These are phyloP conservation scores for Botrytis galanthina DNA, from an alignment of 2,329 filamentous ascomycete genomes.

Conservation along the genomic window DNA sequence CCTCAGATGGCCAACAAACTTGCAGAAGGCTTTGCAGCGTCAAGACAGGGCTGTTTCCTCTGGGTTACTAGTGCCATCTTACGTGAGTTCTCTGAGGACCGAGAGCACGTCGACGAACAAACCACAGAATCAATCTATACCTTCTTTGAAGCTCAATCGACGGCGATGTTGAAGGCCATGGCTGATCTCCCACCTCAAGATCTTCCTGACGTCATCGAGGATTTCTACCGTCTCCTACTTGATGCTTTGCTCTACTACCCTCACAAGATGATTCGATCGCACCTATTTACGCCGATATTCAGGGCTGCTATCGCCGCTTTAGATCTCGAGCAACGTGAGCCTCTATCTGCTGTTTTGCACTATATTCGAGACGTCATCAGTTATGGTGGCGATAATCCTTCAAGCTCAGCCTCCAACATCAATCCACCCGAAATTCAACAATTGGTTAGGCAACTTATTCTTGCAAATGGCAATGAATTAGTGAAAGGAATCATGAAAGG, in stretches of 20 bases:
- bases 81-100: slow-evolving; percentile 89
- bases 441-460: slow-evolving; percentile 70
- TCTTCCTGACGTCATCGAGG: slow-evolving; percentile 58
- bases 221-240: slow-evolving; percentile 88
- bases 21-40: slow-evolving; percentile 77
- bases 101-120: slow-evolving; percentile 76
- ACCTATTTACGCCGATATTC: slow-evolving; percentile 78
- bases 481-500: slow-evolving; percentile 89
- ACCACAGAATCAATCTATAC: slow-evolving; percentile 86
- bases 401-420: slow-evolving; percentile 55
- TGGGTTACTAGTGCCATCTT: slow-evolving; percentile 96
- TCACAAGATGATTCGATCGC: slow-evolving; percentile 74
- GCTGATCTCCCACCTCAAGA: slow-evolving; percentile 70
- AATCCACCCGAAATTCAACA: slow-evolving; percentile 69
- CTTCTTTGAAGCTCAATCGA: slow-evolving; percentile 93
- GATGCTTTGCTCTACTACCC: slow-evolving; percentile 94
- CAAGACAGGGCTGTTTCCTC: slow-evolving; percentile 93
- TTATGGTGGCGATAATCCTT: slow-evolving; percentile 77
- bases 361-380: slow-evolving; percentile 89
- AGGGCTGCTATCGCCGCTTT: slow-evolving; percentile 84
- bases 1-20: slow-evolving; percentile 85
- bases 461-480: slow-evolving; percentile 69
- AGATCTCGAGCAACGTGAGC: slow-evolving; percentile 85
- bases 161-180: slow-evolving; percentile 83
- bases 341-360: slow-evolving; percentile 85